A percentile compares a stretch with the other conserved stretches of the same genome.
Conservation (phyloP, 192 early-diverging fungal species). For the Phlyctochytrium arcticum region DNA sequence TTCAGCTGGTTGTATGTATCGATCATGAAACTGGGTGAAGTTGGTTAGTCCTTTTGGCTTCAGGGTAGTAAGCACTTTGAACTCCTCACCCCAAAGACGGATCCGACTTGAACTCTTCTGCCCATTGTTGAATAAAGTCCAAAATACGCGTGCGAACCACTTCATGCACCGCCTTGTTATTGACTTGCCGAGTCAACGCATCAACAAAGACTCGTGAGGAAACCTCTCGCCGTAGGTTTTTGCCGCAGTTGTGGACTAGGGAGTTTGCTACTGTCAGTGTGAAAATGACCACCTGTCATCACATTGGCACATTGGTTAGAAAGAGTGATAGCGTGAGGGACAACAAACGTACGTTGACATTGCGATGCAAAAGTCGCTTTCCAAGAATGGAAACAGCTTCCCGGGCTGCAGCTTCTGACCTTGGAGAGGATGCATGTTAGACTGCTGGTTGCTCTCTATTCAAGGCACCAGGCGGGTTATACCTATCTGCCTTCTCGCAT, state of each 20-base stretch:
- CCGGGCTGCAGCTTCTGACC: conserved; percentile 13
- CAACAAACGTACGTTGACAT: conserved; percentile 71
- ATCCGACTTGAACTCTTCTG: conserved; percentile 76
- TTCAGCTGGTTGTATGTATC: conserved; percentile 44
- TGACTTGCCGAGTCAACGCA: conserved; percentile 68
- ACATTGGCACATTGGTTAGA: not conserved
- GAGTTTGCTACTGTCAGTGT: conserved; percentile 69
- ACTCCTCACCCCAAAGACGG: conserved; percentile 70
- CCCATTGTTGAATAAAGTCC: conserved; percentile 89
- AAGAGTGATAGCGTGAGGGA: not conserved
- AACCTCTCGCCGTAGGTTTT: conserved; percentile 75
- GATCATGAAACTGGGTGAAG: conserved; percentile 27
- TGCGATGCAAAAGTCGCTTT: conserved; percentile 35
- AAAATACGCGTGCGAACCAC: conserved; percentile 75
- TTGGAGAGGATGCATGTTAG: conserved; percentile 1
- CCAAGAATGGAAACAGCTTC: conserved; percentile 37
- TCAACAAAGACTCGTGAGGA: conserved; percentile 82
- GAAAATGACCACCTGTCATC: conserved; percentile 32
- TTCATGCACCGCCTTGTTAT: conserved; percentile 73
- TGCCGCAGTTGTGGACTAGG: conserved; percentile 86
- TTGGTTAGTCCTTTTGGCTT: not conserved
- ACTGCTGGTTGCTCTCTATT: not conserved
- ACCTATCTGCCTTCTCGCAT: conserved; percentile 47
- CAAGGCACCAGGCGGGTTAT: not conserved
- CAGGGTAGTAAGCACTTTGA: not conserved